phyloP scores from a whole-genome alignment of 225 moss, liverwort and hornwort genomes.

The Neckera pumila region DNA sequence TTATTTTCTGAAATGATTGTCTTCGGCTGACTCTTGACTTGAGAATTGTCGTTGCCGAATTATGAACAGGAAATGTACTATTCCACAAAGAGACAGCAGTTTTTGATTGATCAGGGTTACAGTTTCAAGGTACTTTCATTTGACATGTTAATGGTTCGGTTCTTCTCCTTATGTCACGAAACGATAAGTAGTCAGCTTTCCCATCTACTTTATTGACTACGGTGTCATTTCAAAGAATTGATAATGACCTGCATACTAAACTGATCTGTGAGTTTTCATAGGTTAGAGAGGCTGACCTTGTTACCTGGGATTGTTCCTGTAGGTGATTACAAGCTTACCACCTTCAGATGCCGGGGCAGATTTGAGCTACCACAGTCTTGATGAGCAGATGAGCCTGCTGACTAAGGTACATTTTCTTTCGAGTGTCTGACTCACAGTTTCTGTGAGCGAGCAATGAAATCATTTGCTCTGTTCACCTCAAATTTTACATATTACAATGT shows the following conservation, averaged over 20 bases:
- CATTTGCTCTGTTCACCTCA: not conserved
- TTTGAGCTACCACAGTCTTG: constrained; percentile 60
- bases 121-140: constrained; percentile 69
- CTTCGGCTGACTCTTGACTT: not conserved
- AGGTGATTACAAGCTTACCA: constrained; percentile 94
- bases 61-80: constrained; percentile 82
- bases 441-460: not conserved
- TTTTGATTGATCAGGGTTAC: constrained; percentile 94
- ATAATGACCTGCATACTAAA: not conserved
- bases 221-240: not conserved
- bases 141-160: not conserved
- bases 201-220: not conserved
- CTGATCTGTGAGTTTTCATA: not conserved
- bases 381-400: constrained; percentile 75
- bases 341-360: constrained; percentile 72
- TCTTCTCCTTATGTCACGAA: not conserved
- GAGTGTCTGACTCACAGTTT: not conserved
- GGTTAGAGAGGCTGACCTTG: not conserved
- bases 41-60: not conserved
- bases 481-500: not conserved
- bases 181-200: not conserved
- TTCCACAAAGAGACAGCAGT: constrained; percentile 85
- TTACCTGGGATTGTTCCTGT: not conserved
- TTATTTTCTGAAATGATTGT: not conserved
- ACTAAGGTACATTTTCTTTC: constrained; percentile 43